Evolutionary conservation across 441 rosid genomes (phyloP).

Genomic region (Erysimum cheiri): DNA sequence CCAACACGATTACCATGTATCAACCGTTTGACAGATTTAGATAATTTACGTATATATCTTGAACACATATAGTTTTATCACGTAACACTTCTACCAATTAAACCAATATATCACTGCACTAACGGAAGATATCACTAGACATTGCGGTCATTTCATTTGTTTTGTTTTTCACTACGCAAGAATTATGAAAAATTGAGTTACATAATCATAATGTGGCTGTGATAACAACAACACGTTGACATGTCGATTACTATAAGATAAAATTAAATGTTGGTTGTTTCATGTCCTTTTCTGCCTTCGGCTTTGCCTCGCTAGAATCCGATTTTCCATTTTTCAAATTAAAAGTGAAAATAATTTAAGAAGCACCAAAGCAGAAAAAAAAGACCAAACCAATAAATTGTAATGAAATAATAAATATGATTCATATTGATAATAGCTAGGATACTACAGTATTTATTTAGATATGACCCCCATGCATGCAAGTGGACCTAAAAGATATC

Average conservation of each 20-base stretch:
- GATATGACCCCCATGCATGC: constrained; percentile 24
- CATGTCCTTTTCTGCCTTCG: constrained; percentile 44
- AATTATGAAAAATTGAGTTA: not conserved
- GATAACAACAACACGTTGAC: constrained; percentile 38
- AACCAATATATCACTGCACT: too few relatives aligned
- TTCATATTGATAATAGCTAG: constrained; percentile 27
- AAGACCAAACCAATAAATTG: constrained; percentile 36
- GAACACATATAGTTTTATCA: too few relatives aligned
- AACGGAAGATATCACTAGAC: too few relatives aligned
- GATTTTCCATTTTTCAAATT: constrained; percentile 25
- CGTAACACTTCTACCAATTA: too few relatives aligned
- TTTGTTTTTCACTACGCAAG: too few relatives aligned
- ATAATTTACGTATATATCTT: too few relatives aligned
- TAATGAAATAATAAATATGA: constrained; percentile 29
- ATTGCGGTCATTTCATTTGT: too few relatives aligned
- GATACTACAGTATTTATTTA: constrained; percentile 23
- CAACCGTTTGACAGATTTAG: too few relatives aligned
- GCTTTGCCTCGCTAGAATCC: constrained; percentile 14
- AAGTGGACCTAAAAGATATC: constrained; percentile 40
- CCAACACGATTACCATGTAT: too few relatives aligned
- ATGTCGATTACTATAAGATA: constrained; percentile 35
- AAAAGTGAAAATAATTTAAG: constrained; percentile 12
- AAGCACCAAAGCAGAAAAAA: constrained; percentile 16
- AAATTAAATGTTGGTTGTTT: constrained; percentile 47
- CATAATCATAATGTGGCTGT: constrained; percentile 26